Percentiles rank a stretch among this genome's conserved stretches.
phyloP scores from a whole-genome alignment of 177 flowering plant genomes.

The Vitis hybrid region DNA sequence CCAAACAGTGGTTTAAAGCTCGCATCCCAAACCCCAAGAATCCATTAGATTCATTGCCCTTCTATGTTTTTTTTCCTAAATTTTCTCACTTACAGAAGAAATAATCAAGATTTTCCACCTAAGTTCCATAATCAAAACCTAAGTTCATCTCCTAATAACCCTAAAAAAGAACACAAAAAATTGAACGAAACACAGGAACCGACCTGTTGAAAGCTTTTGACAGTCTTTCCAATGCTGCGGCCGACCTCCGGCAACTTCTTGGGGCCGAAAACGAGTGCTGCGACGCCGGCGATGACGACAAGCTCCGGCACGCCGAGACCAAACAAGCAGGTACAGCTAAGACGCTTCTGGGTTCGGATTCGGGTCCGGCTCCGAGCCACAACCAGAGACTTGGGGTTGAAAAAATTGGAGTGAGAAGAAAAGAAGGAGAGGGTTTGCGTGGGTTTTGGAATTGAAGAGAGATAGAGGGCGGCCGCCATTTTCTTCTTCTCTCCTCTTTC shows the following conservation, averaged over 20 bases:
- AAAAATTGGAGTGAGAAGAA: slow-evolving; percentile 25
- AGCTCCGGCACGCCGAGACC: slow-evolving; percentile 92
- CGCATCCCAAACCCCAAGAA: too few relatives aligned
- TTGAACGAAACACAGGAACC: slow-evolving; percentile 1
- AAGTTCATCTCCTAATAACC: not conserved
- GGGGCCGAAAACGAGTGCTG: slow-evolving; percentile 76
- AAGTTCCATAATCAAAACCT: not conserved
- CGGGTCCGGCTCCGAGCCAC: slow-evolving; percentile 18
- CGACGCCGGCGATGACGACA: slow-evolving; percentile 83
- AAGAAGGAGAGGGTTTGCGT: slow-evolving; percentile 20
- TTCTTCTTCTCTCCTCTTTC: not conserved
- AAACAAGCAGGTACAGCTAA: slow-evolving; percentile 59
- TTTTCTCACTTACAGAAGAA: not conserved
- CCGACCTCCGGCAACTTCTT: slow-evolving; percentile 86
- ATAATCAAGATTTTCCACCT: not conserved
- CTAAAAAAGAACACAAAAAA: slow-evolving; percentile 9
- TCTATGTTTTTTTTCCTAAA: too few relatives aligned
- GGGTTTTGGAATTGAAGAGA: slow-evolving; percentile 15
- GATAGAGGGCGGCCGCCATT: slow-evolving; percentile 21
- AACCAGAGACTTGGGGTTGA: slow-evolving; percentile 18
- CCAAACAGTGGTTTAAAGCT: too few relatives aligned
- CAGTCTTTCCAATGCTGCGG: slow-evolving; percentile 71
- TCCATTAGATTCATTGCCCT: too few relatives aligned
- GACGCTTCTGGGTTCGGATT: slow-evolving; percentile 33
- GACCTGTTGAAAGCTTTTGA: slow-evolving; percentile 90